These are phyloP conservation scores for Mesembryanthemum crystallinum DNA, from an alignment of 148 eudicot genomes.

Conservation along the genomic window DNA sequence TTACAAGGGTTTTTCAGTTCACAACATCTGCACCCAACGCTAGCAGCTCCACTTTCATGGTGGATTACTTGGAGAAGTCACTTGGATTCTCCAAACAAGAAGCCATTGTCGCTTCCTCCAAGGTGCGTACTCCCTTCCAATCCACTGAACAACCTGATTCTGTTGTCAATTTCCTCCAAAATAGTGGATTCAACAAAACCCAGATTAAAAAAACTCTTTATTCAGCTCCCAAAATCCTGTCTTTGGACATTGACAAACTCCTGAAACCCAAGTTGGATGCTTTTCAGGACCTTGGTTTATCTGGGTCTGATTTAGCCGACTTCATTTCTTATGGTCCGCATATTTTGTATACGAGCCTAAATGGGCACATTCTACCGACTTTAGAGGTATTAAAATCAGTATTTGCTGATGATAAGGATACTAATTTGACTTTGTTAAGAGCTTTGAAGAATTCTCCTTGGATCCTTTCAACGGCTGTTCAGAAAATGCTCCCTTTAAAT, in stretches of 20 bases:
- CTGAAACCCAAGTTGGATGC: conserved; percentile 38
- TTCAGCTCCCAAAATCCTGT: conserved; percentile 16
- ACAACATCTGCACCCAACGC: neutral
- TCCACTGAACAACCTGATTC: conserved; percentile 24
- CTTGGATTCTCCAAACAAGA: conserved; percentile 33
- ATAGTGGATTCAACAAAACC: conserved; percentile 20
- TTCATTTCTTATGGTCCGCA: conserved; percentile 12
- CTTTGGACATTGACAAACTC: conserved; percentile 27
- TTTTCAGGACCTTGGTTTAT: conserved; percentile 26
- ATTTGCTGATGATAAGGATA: conserved; percentile 8
- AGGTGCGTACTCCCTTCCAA: conserved; percentile 12
- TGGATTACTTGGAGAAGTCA: conserved; percentile 30
- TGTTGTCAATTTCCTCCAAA: conserved; percentile 25
- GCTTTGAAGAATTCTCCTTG: conserved; percentile 17
- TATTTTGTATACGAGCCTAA: conserved; percentile 5
- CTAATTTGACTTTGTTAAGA: neutral
- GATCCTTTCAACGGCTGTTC: conserved; percentile 10
- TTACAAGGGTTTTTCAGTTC: neutral
- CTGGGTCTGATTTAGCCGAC: conserved; percentile 24
- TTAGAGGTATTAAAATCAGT: conserved; percentile 19
- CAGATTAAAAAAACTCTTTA: conserved; percentile 28
- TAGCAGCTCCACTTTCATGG: neutral
- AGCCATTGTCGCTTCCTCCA: conserved; percentile 25
- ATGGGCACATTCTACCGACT: conserved; percentile 23
- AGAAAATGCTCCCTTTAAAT: neutral